Conservation (phyloP, 345 rosid genomes). For the Diplotaxis tenuifolia region DNA sequence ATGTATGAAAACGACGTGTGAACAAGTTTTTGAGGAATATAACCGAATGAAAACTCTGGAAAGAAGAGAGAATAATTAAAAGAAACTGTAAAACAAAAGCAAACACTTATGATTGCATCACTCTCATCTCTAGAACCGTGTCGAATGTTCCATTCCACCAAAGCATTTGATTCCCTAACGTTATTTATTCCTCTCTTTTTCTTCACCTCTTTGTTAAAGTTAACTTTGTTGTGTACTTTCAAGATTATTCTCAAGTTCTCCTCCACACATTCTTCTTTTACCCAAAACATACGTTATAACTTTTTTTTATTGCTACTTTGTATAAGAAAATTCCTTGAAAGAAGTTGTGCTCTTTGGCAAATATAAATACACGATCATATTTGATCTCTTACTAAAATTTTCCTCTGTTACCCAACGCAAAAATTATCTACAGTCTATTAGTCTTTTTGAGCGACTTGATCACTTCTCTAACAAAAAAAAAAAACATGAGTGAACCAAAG, state of each 20-base stretch:
- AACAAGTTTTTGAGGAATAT: neutral
- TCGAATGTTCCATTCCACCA: neutral
- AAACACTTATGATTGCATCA: neutral
- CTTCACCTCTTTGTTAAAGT: neutral
- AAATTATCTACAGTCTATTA: neutral
- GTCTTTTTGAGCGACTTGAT: neutral
- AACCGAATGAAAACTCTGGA: neutral
- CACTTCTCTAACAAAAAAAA: neutral
- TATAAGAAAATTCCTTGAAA: neutral
- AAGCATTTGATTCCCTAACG: neutral
- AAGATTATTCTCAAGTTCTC: slow-evolving; percentile 13
- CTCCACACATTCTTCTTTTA: neutral
- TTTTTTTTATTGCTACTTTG: neutral
- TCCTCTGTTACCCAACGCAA: no score
- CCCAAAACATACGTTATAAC: neutral
- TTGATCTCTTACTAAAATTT: neutral
- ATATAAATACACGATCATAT: slow-evolving; percentile 21
- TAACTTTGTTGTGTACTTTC: slow-evolving; percentile 5
- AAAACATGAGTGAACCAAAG: slow-evolving; percentile 47
- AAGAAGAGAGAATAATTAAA: neutral
- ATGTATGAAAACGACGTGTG: neutral
- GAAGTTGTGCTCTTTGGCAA: slow-evolving; percentile 6
- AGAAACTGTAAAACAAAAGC: neutral
- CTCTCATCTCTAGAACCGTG: neutral
- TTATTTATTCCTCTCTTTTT: neutral